These are phyloP conservation scores for Trichoderma parareesei DNA, from an alignment of 495 filamentous ascomycete species.

Conservation along the genomic window DNA sequence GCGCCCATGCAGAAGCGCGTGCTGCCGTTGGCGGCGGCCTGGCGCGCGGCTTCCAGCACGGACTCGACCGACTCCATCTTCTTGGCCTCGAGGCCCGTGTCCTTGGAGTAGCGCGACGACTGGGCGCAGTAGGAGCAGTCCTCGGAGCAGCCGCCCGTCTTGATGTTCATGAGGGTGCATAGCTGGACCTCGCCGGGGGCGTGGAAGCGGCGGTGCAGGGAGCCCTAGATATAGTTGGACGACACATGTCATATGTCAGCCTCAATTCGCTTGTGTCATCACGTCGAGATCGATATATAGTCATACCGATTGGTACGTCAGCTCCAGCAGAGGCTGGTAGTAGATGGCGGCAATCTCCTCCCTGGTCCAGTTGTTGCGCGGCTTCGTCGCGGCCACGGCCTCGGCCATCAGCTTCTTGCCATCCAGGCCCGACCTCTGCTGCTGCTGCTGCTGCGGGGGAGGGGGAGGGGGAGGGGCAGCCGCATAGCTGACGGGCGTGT, in stretches of 20 bases:
- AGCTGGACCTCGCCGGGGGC: conserved; percentile 71
- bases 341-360: conserved; percentile 71
- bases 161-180: conserved; percentile 91
- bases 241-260: neutral
- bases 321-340: conserved; percentile 65
- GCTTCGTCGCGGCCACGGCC: conserved; percentile 48
- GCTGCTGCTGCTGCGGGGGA: neutral
- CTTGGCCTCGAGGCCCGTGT: conserved; percentile 69
- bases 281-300: neutral
- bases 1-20: conserved; percentile 90
- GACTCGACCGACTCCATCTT: conserved; percentile 70
- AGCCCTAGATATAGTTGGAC: conserved; percentile 38
- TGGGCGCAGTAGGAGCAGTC: conserved; percentile 88
- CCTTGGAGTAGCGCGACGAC: conserved; percentile 68
- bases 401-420: conserved; percentile 21
- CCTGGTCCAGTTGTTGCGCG: conserved; percentile 66
- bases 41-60: conserved; percentile 63
- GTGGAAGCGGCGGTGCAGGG: conserved; percentile 73
- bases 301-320: conserved; percentile 65
- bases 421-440: conserved; percentile 5
- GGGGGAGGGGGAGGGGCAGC: conserved; percentile 5
- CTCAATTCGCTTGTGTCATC: neutral
- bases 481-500: neutral
- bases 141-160: conserved; percentile 82
- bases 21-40: conserved; percentile 70